These are phyloP conservation scores for Penicillium roqueforti DNA, from an alignment of 495 filamentous ascomycete genomes.

Conservation along the genomic window DNA sequence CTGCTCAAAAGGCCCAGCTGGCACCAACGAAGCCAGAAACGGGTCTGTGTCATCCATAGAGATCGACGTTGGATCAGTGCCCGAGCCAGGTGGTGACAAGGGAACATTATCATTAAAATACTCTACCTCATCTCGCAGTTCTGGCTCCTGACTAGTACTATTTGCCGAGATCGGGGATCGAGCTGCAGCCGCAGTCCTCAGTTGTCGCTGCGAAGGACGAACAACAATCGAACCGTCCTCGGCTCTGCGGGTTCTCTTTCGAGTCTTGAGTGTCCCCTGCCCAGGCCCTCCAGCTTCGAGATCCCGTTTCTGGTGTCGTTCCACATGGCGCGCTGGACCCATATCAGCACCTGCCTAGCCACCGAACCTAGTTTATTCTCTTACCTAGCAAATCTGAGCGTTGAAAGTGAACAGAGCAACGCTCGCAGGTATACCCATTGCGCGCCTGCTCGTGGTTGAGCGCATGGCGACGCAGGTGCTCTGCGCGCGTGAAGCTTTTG, in stretches of 20 bases:
- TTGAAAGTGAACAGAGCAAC: conserved; percentile 55
- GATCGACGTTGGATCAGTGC: conserved; percentile 22
- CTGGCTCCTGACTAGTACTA: conserved; percentile 17
- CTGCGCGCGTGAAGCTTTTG: conserved; percentile 55
- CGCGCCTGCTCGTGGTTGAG: conserved; percentile 49
- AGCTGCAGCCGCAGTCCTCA: conserved; percentile 2
- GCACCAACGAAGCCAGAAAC: conserved; percentile 34
- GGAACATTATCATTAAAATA: conserved; percentile 19
- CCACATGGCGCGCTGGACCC: conserved; percentile 53
- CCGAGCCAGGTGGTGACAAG: conserved; percentile 31
- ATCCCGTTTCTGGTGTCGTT: conserved; percentile 56
- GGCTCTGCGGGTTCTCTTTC: conserved; percentile 56
- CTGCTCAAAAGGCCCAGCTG: conserved; percentile 32
- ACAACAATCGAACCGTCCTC: conserved; percentile 53
- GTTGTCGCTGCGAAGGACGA: conserved; percentile 28
- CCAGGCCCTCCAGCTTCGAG: conserved; percentile 57
- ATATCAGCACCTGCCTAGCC: conserved; percentile 13
- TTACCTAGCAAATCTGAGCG: conserved; percentile 53
- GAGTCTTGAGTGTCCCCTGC: conserved; percentile 53
- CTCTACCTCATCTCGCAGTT: conserved; percentile 10
- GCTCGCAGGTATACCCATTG: conserved; percentile 51
- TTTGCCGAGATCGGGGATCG: conserved; percentile 10
- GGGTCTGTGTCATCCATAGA: conserved; percentile 31
- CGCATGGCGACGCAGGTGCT: conserved; percentile 56
- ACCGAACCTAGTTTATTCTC: not conserved